A percentile compares a stretch with the other conserved stretches of the same genome.
Conservation (phyloP, 2,329 filamentous ascomycete genomes). For the Epichloe scottii region DNA sequence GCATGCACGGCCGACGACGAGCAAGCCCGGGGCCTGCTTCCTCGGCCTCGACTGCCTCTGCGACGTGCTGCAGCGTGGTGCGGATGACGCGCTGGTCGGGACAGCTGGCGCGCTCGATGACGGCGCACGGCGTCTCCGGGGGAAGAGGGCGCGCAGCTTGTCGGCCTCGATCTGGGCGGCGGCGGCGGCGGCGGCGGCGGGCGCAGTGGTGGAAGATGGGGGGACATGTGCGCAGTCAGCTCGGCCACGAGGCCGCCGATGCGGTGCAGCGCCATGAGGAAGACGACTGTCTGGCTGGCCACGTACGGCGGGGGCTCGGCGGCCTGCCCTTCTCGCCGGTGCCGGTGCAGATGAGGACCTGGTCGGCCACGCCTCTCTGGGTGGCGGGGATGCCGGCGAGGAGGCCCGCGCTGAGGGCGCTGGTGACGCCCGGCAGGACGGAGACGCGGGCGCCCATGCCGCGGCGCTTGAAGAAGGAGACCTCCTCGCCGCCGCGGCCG, state of each 20-base stretch:
- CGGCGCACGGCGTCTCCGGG: slow-evolving; percentile 79
- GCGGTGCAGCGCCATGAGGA: slow-evolving; percentile 89
- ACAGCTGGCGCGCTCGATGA: slow-evolving; percentile 87
- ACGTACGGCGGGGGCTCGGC: slow-evolving; percentile 74
- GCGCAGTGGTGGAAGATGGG: no score
- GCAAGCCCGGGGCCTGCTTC: slow-evolving; percentile 78
- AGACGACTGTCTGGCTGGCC: slow-evolving; percentile 69
- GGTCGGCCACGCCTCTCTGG: slow-evolving; percentile 80
- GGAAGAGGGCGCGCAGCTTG: slow-evolving; percentile 44
- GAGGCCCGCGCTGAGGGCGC: slow-evolving; percentile 72
- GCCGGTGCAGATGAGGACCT: slow-evolving; percentile 91
- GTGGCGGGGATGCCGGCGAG: slow-evolving; percentile 83
- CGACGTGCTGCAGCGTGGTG: slow-evolving; percentile 70
- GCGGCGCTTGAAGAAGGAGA: slow-evolving; percentile 63
- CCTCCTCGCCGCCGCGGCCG: slow-evolving; percentile 87
- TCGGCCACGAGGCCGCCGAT: slow-evolving; percentile 61
- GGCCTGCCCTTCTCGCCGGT: slow-evolving; percentile 82
- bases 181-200: neutral
- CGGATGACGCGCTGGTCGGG: slow-evolving; percentile 88
- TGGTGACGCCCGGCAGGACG: slow-evolving; percentile 85
- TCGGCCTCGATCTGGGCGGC: slow-evolving; percentile 1
- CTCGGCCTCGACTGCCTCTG: slow-evolving; percentile 72
- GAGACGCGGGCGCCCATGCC: slow-evolving; percentile 51
- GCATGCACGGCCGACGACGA: slow-evolving; percentile 78
- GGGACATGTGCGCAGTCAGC: slow-evolving; percentile 40